phyloP scores from a whole-genome alignment of 495 filamentous ascomycete species.

The Cercophora sp. region DNA sequence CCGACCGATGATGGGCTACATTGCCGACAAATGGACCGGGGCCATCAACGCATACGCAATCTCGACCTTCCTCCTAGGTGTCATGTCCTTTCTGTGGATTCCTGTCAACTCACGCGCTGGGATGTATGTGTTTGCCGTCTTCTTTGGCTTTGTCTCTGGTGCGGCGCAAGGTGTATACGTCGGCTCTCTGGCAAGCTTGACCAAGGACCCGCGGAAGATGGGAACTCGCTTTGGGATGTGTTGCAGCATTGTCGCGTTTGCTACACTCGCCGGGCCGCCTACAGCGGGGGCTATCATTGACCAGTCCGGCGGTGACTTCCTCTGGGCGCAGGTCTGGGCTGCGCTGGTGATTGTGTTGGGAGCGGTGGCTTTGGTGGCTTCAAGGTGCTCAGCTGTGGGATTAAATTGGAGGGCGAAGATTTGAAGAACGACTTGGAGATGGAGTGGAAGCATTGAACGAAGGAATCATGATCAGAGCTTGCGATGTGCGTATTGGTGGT shows the following conservation, averaged over 20 bases:
- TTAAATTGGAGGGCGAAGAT: slow-evolving; percentile 27
- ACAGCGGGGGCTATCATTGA: slow-evolving; percentile 44
- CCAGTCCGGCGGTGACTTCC: slow-evolving; percentile 27
- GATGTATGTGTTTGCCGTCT: slow-evolving; percentile 40
- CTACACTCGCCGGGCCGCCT: slow-evolving; percentile 41
- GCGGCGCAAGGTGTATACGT: slow-evolving; percentile 37
- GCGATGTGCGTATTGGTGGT: too few species aligned
- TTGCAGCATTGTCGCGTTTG: slow-evolving; percentile 36
- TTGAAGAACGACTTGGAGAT: slow-evolving; percentile 4
- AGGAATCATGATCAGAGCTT: background rate
- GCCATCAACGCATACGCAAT: slow-evolving; percentile 38
- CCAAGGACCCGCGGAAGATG: slow-evolving; percentile 38
- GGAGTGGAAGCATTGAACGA: background rate
- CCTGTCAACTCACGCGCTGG: slow-evolving; percentile 30
- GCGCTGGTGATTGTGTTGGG: slow-evolving; percentile 31
- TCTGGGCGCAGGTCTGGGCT: slow-evolving; percentile 42
- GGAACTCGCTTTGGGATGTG: slow-evolving; percentile 45
- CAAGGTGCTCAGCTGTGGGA: slow-evolving; percentile 21
- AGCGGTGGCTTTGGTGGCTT: slow-evolving; percentile 16
- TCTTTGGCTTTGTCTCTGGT: slow-evolving; percentile 38
- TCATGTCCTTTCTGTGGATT: slow-evolving; percentile 37
- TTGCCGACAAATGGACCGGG: slow-evolving; percentile 37
- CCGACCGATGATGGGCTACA: slow-evolving; percentile 34
- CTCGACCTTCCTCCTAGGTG: slow-evolving; percentile 26
- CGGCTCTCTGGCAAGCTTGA: slow-evolving; percentile 37